A percentile compares a stretch with the other conserved stretches of the same genome.
phyloP scores from a whole-genome alignment of 805 yeast species.

The Lipomyces yamanashiensis region DNA sequence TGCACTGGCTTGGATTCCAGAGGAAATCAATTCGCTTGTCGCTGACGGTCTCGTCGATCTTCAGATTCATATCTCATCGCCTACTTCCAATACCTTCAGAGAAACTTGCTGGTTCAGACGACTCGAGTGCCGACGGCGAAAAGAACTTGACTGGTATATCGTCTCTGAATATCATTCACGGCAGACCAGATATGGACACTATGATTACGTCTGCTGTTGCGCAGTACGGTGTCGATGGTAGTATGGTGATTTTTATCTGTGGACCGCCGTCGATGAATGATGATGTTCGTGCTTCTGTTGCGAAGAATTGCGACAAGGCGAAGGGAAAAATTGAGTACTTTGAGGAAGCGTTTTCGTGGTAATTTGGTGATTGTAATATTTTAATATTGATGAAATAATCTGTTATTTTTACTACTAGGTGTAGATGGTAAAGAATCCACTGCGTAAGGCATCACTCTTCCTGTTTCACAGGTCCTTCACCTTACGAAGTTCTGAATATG shows the following conservation, averaged over 20 bases:
- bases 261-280: conserved; percentile 69
- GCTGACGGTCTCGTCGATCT: background rate
- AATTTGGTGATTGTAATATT: background rate
- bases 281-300: conserved; percentile 54
- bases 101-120: conserved; percentile 14
- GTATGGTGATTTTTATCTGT: conserved; percentile 62
- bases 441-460: no score
- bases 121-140: background rate
- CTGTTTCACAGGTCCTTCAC: no score
- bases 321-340: conserved; percentile 64
- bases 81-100: no score
- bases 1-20: conserved; percentile 11
- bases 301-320: conserved; percentile 49
- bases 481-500: no score
- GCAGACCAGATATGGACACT: conserved; percentile 53
- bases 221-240: conserved; percentile 36
- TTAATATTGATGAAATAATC: no score
- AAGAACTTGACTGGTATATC: background rate
- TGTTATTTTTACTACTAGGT: no score
- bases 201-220: conserved; percentile 43
- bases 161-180: background rate
- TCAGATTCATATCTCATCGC: conserved; percentile 7
- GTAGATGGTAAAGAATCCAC: no score
- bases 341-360: conserved; percentile 78
- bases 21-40: background rate